Evolutionary conservation across 169 alveolate genomes (phyloP), one percentile per base, ranked within the genome.

Genomic region (Cryptosporidium ryanae): DNA sequence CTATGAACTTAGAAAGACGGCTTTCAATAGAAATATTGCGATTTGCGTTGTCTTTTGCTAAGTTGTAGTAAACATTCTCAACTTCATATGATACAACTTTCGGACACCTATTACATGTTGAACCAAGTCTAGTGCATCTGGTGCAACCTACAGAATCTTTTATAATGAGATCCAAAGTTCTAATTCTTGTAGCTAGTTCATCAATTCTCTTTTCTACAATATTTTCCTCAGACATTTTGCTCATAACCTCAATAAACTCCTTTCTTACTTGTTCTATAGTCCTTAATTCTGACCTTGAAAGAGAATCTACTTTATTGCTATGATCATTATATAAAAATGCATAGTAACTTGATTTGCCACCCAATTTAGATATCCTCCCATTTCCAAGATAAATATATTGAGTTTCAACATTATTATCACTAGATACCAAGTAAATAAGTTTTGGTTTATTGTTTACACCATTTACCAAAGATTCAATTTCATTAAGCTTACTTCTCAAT

Each of bases 211-310:
- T 23, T 46, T 61, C 76, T 57, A 13, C 27, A 4, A 76, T 15
- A 2, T n/a, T 23, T 6, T 18, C 49, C 1, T 32, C 71, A 32
- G 57, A 34, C 34, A 76, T 7, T 44, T 25, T 34, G 17, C 87
- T 34, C 4, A 55, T 17, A 17, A 25, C 1, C n/a, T 76, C 87
- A 29, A 76, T 76, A 46, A 76, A 76, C 38, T 21, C 17, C 27
- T 55, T 18, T 31, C 87, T 55, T 17, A 71, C 87, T n/a, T 32
- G 18, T 59, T 76, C 87, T 21, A 76, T 76, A 29, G 6, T 31
- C 38, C 87, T 55, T 25, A 76, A 61, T 57, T 76, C 87, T 76
- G 87, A n/a, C 10, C 87, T 31, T n/a, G 87, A 76, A 21, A 59
- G 70, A 31, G 44, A 21, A 59, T 76, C 76, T 38, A 43, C 49